Evolutionary conservation across 2,329 filamentous ascomycete species (phyloP).

Genomic region (Ceratocystis papillata): DNA sequence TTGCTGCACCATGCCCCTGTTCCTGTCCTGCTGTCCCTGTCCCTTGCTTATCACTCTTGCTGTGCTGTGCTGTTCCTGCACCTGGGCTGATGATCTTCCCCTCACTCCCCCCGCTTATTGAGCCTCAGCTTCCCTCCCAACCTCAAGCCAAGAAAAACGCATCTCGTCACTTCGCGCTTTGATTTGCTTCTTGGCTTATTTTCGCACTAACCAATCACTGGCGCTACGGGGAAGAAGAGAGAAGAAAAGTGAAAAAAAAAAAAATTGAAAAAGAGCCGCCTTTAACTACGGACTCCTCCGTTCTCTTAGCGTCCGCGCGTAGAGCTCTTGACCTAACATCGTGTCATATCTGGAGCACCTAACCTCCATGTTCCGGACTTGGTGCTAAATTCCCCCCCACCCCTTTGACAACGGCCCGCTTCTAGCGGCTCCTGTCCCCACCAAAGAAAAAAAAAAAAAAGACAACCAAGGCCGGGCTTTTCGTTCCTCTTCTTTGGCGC

Average conservation of each 20-base stretch:
- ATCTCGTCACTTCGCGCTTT: neutral
- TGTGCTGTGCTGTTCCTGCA: neutral
- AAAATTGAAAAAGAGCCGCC: neutral
- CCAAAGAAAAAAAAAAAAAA: no score
- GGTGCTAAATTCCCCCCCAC: neutral
- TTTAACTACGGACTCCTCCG: neutral
- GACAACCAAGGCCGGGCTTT: no score
- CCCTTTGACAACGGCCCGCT: no score
- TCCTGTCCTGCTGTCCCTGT: neutral
- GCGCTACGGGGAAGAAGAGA: neutral
- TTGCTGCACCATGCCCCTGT: neutral
- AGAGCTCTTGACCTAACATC: no score
- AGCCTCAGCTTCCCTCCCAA: neutral
- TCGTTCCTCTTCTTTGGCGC: no score
- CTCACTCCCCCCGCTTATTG: neutral
- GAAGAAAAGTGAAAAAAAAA: neutral
- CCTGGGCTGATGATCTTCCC: neutral
- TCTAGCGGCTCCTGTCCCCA: no score
- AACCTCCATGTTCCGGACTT: neutral
- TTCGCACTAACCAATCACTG: neutral
- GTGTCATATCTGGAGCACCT: no score
- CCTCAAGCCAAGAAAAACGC: neutral
- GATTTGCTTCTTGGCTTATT: neutral
- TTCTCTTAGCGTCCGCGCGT: neutral
- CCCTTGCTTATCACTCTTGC: no score